Base-by-base conservation (phyloP, 192 early-diverging fungal genomes). In the Diversispora epigaea region DNA sequence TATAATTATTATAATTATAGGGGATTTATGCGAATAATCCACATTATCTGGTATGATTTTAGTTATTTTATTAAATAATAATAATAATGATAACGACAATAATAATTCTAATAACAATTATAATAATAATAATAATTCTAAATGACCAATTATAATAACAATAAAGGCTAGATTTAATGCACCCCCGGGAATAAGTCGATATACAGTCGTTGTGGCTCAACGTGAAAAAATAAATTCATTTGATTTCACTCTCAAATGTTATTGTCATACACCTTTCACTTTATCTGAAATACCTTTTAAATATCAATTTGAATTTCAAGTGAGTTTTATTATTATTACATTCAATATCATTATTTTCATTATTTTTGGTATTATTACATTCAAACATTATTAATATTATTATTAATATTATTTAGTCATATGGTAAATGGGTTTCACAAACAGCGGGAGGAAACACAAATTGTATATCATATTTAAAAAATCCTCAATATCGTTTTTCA, bases 21-120 rank as follows among this genome's bases (percentile, higher is more conserved):
- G 94, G 93, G 47, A 90, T 88, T 40, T 96, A 94, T 79, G 89
- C 95, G 44, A 97, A 97, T 79, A 93, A 87, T 61, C 92, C 89
- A n/a, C 92, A 95, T 77, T 88, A 91, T 64, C 80, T 93, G 75
- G 88, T 90, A 74, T 82, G 82, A 32, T 32, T 32, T 32, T 32
- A 32, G n/a, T 32, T 32, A 32, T 32, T 32, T 32, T 32, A 32
- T n/a, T 32, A 32, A 32, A 32, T 32, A 32, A 32, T 32, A 32
- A 32, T 32, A 0, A 32, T 32, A 32, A 32, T 32, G 10, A n/a
- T n/a, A n/a, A n/a, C n/a, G 67, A 76, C 10, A 54, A 57, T 7
- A 75, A 75, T 40, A 66, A 1, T 50, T 44, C 55, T 69, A 12
- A 68, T 73, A 68, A 7, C 58, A 25, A 50, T 22, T 40, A 5